A percentile compares a stretch with the other conserved stretches of the same genome.
These are phyloP conservation scores for Cyberlindnera galapagoensis DNA, from an alignment of 805 yeast genomes.

Conservation along the genomic window DNA sequence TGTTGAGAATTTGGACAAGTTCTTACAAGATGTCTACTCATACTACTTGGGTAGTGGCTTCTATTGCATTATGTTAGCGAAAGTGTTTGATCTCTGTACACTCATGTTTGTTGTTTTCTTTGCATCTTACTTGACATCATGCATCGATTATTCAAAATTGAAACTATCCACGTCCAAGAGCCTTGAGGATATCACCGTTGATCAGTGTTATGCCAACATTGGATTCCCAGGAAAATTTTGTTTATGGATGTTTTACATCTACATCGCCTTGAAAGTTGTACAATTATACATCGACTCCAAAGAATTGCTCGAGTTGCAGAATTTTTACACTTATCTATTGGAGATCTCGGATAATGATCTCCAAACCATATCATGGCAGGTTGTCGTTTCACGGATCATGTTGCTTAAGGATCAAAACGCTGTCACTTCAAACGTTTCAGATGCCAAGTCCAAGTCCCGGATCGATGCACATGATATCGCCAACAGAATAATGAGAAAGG, in stretches of 20 bases:
- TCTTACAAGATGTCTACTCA: conserved; percentile 73
- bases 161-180: conserved; percentile 23
- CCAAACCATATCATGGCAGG: conserved; percentile 91
- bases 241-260: conserved; percentile 52
- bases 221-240: conserved; percentile 50
- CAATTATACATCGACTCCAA: conserved; percentile 59
- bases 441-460: conserved; percentile 62
- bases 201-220: conserved; percentile 37
- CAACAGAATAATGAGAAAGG: conserved; percentile 91
- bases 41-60: conserved; percentile 86
- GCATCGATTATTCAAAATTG: conserved; percentile 61
- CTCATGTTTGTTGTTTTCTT: conserved; percentile 74
- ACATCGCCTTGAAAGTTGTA: conserved; percentile 44
- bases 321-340: conserved; percentile 68
- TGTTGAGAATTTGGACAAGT: conserved; percentile 83
- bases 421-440: conserved; percentile 38
- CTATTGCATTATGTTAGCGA: conserved; percentile 64
- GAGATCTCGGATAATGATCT: conserved; percentile 73
- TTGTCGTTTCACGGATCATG: conserved; percentile 71
- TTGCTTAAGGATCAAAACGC: conserved; percentile 76
- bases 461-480: conserved; percentile 93
- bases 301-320: conserved; percentile 64
- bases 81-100: conserved; percentile 62
- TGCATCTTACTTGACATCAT: conserved; percentile 72
- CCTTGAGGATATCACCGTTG: conserved; percentile 28